Evolutionary conservation across 2,329 filamentous ascomycete genomes (phyloP), one percentile per base, ranked within the genome.

Genomic region (Fusarium tjaetaba): DNA sequence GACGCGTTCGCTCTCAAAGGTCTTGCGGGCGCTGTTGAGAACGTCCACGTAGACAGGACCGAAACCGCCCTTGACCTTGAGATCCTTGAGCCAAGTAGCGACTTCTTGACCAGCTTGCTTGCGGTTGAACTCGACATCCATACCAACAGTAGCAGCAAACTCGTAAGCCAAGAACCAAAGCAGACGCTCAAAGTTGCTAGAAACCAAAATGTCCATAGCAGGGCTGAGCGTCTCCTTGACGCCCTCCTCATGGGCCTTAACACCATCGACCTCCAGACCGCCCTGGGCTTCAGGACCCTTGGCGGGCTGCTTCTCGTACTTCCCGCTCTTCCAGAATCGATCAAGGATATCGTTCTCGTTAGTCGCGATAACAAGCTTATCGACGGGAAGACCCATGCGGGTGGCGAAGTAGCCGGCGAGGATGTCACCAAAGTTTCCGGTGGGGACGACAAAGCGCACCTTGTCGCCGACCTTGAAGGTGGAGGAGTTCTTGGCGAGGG

Each of bases 291-390:
- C 86, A 11, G 83, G 79, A 4, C 89, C 89, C 61, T 88, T 84
- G 13, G 90, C 86, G 4, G 91, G 86, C 78, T 95, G 88, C 88
- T 98, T 98, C 85, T 96, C 94, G 84, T 98, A 98, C 75, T 88
- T 88, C 43, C 96, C 94, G 1, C 92, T 93, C 85, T 93, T 92
- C 93, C 94, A 98, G 88, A 99, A 99, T 39, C 96, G 91, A 83
- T 98, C 90, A 16, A 99, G 89, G 70, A 98, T 98, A 79, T 98
- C 96, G 84, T 99, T 99, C 84, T 97, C 95, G 82, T 98, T 98
- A 58, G 96, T 98, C 1, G 96, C 94, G 64, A 98, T 92, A 77
- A 97, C 91, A 38, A 99, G 90, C 85, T 96, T 97, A 72, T 96
- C 93, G 7, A 92, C 87, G 7, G 95, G 95, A 7, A 98, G 88